Percentiles rank a stretch among this genome's conserved stretches.
These are phyloP conservation scores for Neurospora sublineolata DNA, from an alignment of 495 filamentous ascomycete species.

Conservation along the genomic window DNA sequence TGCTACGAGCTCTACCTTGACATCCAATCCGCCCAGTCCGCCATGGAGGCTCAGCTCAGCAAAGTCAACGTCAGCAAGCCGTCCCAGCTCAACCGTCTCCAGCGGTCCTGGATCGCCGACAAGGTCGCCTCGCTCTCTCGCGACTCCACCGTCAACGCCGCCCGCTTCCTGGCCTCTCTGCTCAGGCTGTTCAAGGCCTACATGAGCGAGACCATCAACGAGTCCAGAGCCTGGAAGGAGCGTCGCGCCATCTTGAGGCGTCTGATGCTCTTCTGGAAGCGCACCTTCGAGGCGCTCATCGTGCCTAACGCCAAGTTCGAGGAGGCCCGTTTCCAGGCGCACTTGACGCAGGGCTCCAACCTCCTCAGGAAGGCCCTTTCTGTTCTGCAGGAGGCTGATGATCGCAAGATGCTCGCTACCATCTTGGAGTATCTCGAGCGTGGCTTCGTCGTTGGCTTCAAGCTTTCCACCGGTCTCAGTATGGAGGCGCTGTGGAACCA, in stretches of 20 bases:
- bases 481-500: slow-evolving; percentile 77
- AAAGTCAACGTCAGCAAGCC: slow-evolving; percentile 37
- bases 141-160: slow-evolving; percentile 47
- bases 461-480: slow-evolving; percentile 60
- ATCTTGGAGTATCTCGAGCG: slow-evolving; percentile 24
- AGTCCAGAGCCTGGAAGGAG: slow-evolving; percentile 19
- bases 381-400: slow-evolving; percentile 8
- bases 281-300: slow-evolving; percentile 39
- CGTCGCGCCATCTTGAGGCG: slow-evolving; percentile 27
- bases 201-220: slow-evolving; percentile 15
- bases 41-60: slow-evolving; percentile 22
- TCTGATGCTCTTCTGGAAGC: slow-evolving; percentile 46
- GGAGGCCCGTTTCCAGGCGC: slow-evolving; percentile 43
- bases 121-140: slow-evolving; percentile 49
- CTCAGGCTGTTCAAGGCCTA: slow-evolving; percentile 24
- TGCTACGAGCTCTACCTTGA: slow-evolving; percentile 43
- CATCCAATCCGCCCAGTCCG: slow-evolving; percentile 21
- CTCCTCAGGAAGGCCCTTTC: slow-evolving; percentile 16
- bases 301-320: slow-evolving; percentile 27
- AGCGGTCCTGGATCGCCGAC: slow-evolving; percentile 50
- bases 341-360: slow-evolving; percentile 29
- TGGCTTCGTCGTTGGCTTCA: slow-evolving; percentile 39
- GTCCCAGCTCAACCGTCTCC: slow-evolving; percentile 54
- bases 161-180: slow-evolving; percentile 26
- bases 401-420: slow-evolving; percentile 18